Percentiles rank a stretch among this genome's conserved stretches.
Conservation (phyloP, 345 rosid species). For the Brassica nigra region DNA sequence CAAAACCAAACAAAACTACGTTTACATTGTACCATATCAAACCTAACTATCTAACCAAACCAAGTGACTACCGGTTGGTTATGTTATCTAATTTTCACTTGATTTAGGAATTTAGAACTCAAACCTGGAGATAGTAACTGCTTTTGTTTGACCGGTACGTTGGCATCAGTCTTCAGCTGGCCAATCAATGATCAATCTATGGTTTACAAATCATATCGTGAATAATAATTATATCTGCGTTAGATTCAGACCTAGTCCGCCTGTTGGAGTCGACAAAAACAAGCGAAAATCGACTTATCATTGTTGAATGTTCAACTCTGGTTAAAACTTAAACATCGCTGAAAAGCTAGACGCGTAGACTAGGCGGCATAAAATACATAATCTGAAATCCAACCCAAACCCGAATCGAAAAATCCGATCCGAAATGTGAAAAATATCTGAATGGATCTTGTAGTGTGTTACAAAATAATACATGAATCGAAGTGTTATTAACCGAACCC, state of each 20-base stretch:
- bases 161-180: too few species aligned
- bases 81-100: background rate
- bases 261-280: slow-evolving; percentile 87
- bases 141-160: slow-evolving; percentile 34
- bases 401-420: too few species aligned
- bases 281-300: slow-evolving; percentile 77
- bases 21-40: background rate
- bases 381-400: too few species aligned
- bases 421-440: too few species aligned
- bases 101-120: background rate
- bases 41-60: background rate
- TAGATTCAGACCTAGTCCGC: slow-evolving; percentile 95
- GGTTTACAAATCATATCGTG: too few species aligned
- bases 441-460: too few species aligned
- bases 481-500: too few species aligned
- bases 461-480: too few species aligned
- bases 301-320: slow-evolving; percentile 50
- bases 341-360: too few species aligned
- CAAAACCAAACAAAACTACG: background rate
- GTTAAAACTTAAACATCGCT: too few species aligned
- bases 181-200: too few species aligned
- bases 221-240: slow-evolving; percentile 77
- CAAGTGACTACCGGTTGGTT: background rate
- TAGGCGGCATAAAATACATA: too few species aligned
- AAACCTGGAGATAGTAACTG: slow-evolving; percentile 87